phyloP scores from a whole-genome alignment of 495 filamentous ascomycete species.

The Penicillium subrubescens region DNA sequence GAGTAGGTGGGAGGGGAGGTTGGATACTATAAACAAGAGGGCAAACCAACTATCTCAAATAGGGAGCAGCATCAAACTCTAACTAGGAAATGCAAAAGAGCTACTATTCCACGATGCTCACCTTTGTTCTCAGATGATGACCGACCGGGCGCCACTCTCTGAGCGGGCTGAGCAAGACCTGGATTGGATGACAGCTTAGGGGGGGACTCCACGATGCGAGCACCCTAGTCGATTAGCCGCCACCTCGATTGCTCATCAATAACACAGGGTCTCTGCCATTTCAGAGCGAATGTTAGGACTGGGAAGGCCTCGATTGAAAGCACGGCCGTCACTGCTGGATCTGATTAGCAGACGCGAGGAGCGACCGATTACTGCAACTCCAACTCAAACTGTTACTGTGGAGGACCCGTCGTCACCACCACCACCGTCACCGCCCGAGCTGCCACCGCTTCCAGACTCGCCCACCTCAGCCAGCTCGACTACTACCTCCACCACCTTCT shows the following conservation, averaged over 20 bases:
- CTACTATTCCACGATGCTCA: background rate
- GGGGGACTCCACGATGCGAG: slow-evolving; percentile 24
- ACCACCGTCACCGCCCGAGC: slow-evolving; percentile 43
- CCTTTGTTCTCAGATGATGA: slow-evolving; percentile 6
- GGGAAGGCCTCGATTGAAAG: slow-evolving; percentile 61
- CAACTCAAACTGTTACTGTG: background rate
- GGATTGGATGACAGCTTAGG: slow-evolving; percentile 24
- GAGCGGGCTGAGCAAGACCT: slow-evolving; percentile 3
- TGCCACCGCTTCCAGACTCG: slow-evolving; percentile 58
- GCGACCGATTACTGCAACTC: background rate
- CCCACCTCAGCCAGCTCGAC: slow-evolving; percentile 46
- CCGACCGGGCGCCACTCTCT: slow-evolving; percentile 20
- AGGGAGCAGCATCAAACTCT: background rate
- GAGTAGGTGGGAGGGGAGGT: background rate
- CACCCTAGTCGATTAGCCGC: slow-evolving; percentile 7
- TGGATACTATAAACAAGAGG: background rate
- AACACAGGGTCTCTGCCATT: background rate
- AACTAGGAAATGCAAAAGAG: background rate
- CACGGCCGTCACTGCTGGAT: slow-evolving; percentile 73
- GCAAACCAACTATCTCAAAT: background rate
- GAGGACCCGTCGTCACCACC: slow-evolving; percentile 22
- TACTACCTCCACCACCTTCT: slow-evolving; percentile 42
- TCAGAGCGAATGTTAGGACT: slow-evolving; percentile 58
- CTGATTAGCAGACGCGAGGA: slow-evolving; percentile 55
- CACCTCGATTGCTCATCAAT: background rate